Conservation (phyloP, 257 asterid species). For the Solanum ossicruentum region DNA sequence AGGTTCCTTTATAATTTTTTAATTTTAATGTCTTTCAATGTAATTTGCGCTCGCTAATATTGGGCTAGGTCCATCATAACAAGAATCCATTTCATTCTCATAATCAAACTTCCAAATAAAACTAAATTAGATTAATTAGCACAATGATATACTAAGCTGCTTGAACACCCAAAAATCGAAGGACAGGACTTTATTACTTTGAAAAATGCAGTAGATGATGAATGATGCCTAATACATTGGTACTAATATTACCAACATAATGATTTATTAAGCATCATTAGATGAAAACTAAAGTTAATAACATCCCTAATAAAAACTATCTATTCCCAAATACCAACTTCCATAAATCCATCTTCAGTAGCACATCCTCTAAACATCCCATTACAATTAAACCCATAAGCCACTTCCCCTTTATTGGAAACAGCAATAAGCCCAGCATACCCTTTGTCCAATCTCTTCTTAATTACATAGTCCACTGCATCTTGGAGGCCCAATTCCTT, state of each 20-base stretch:
- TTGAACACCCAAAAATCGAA: neutral
- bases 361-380: conserved; percentile 95
- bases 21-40: too few relatives aligned
- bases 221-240: neutral
- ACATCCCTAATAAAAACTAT: neutral
- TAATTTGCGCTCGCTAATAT: too few relatives aligned
- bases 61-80: too few relatives aligned
- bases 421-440: conserved; percentile 91
- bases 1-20: too few relatives aligned
- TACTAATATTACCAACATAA: neutral
- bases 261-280: neutral
- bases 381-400: conserved; percentile 61
- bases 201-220: neutral
- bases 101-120: neutral
- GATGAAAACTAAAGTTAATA: neutral
- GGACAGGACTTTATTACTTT: neutral
- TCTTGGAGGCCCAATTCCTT: conserved; percentile 64
- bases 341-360: conserved; percentile 79
- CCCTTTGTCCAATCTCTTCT: conserved; percentile 56
- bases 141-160: neutral
- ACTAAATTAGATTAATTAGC: neutral
- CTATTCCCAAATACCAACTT: conserved; percentile 82
- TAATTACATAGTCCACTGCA: conserved; percentile 73
- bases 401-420: conserved; percentile 72
- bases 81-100: too few relatives aligned